phyloP scores from a whole-genome alignment of 2,329 filamentous ascomycete genomes.

The Exophiala sideris region DNA sequence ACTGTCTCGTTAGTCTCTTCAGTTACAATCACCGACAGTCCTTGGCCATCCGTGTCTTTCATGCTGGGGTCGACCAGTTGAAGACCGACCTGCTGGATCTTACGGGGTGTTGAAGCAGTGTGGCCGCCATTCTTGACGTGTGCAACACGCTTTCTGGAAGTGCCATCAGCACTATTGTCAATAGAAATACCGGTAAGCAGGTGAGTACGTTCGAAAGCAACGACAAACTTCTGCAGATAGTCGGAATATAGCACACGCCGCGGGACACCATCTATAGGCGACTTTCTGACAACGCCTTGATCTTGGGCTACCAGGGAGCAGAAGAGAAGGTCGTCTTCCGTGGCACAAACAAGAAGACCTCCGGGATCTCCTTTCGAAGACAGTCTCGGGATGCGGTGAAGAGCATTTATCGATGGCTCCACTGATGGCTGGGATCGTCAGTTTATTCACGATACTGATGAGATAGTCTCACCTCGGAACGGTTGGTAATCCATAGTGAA shows the following conservation, averaged over 20 bases:
- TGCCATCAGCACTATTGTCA: neutral
- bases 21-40: slow-evolving; percentile 12
- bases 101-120: slow-evolving; percentile 3
- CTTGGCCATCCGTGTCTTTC: neutral
- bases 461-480: slow-evolving; percentile 14
- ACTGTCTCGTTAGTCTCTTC: slow-evolving; percentile 22
- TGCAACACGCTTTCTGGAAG: neutral
- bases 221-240: slow-evolving; percentile 47
- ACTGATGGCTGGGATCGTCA: slow-evolving; percentile 14
- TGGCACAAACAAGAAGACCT: slow-evolving; percentile 48
- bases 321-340: slow-evolving; percentile 46
- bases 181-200: neutral
- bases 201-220: slow-evolving; percentile 40
- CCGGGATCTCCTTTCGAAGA: slow-evolving; percentile 31
- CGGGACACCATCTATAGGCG: slow-evolving; percentile 41
- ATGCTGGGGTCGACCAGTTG: slow-evolving; percentile 9
- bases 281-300: slow-evolving; percentile 41
- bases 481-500: slow-evolving; percentile 17
- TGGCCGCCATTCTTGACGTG: neutral
- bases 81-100: slow-evolving; percentile 13
- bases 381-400: slow-evolving; percentile 35
- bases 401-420: slow-evolving; percentile 31
- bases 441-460: neutral
- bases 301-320: slow-evolving; percentile 40
- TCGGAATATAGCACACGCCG: slow-evolving; percentile 45